phyloP scores from a whole-genome alignment of 192 early-diverging fungal genomes.

The Podila epigama region DNA sequence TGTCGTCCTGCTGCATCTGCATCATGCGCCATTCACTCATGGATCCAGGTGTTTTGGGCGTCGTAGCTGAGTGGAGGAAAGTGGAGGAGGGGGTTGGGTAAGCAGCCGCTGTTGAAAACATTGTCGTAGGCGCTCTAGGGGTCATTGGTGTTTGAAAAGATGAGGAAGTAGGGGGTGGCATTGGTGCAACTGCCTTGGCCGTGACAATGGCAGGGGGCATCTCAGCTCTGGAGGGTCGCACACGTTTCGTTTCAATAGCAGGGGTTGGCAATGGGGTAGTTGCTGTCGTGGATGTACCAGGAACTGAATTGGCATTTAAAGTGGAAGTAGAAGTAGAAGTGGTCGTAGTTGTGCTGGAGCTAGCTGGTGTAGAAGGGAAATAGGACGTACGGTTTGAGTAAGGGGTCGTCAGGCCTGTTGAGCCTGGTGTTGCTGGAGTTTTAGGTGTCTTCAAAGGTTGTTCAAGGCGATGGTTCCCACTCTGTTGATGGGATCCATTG shows the following conservation, averaged over 20 bases:
- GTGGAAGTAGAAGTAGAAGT: too few species aligned
- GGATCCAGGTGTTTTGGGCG: constrained; percentile 16
- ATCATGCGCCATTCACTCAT: constrained; percentile 43
- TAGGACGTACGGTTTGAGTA: constrained; percentile 14
- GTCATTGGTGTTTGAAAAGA: constrained; percentile 17
- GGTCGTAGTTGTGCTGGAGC: constrained; percentile 3
- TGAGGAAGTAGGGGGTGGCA: background rate
- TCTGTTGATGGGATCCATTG: background rate
- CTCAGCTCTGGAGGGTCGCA: background rate
- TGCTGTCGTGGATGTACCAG: too few species aligned
- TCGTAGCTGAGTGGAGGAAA: background rate
- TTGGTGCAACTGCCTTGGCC: background rate
- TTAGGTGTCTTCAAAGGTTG: background rate
- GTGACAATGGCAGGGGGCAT: constrained; percentile 12
- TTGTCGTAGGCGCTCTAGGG: background rate
- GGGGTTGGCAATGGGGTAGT: background rate
- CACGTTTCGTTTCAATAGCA: background rate
- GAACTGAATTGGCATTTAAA: too few species aligned
- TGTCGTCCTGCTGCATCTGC: constrained; percentile 40
- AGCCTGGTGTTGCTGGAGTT: constrained; percentile 14
- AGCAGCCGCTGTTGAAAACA: background rate
- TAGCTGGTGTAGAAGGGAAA: constrained; percentile 25
- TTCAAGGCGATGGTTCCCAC: background rate
- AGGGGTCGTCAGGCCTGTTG: constrained; percentile 12
- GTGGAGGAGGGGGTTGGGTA: constrained; percentile 9